phyloP scores from a whole-genome alignment of 1,139 yeast genomes.

The Sugiyamaella neomexicana region DNA sequence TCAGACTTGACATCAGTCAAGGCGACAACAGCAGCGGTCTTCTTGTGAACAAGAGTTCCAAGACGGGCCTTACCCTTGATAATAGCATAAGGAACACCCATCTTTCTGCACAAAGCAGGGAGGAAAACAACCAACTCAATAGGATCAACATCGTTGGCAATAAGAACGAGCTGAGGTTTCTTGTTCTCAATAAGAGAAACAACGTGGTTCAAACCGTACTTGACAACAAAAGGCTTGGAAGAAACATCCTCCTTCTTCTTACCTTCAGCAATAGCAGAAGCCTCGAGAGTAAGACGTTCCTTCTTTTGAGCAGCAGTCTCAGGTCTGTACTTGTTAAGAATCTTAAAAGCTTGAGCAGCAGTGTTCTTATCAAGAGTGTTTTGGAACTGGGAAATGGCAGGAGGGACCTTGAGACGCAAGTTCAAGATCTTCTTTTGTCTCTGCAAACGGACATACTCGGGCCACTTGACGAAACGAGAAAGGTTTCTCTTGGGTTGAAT shows the following conservation, averaged over 20 bases:
- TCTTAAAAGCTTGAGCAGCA: constrained; percentile 93
- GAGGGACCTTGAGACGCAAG: constrained; percentile 97
- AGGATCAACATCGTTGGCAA: constrained; percentile 99
- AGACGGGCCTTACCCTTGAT: constrained; percentile 99
- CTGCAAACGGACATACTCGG: constrained; percentile 93
- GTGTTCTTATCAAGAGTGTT: constrained; percentile 96
- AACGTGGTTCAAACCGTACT: constrained; percentile 98
- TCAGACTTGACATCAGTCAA: constrained; percentile 90
- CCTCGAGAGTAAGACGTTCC: constrained; percentile 98
- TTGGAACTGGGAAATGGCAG: constrained; percentile 95
- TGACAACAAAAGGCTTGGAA: constrained; percentile 92
- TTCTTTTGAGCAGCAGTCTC: constrained; percentile 96
- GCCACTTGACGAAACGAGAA: constrained; percentile 97
- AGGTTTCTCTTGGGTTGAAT: constrained; percentile 95
- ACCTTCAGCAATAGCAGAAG: constrained; percentile 98
- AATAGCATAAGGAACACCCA: constrained; percentile 99
- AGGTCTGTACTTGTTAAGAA: constrained; percentile 98
- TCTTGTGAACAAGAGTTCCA: constrained; percentile 95
- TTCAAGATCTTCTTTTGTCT: constrained; percentile 96
- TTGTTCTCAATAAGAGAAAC: constrained; percentile 95
- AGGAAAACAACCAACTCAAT: constrained; percentile 93
- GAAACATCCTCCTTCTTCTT: constrained; percentile 94
- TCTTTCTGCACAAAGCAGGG: constrained; percentile 98
- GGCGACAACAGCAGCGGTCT: constrained; percentile 96
- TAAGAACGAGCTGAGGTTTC: constrained; percentile 94